phyloP scores from a whole-genome alignment of 169 alveolate genomes.

The Eimeria maxima region DNA sequence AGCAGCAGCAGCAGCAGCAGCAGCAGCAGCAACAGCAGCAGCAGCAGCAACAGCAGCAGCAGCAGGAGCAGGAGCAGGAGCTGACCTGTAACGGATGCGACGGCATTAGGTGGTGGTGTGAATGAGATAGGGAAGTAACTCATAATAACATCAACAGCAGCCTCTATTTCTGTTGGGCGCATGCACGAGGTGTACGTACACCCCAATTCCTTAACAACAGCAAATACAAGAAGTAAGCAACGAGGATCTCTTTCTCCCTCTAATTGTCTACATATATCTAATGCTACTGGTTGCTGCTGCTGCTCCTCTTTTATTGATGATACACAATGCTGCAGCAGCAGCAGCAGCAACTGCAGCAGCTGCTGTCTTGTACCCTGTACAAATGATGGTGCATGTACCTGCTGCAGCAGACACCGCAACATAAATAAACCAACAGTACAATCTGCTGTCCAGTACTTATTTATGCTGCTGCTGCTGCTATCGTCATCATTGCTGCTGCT shows the following conservation, averaged over 20 bases:
- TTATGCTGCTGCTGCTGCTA: neutral
- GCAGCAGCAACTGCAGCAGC: constrained; percentile 57
- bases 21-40: neutral
- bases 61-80: neutral
- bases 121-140: constrained; percentile 74
- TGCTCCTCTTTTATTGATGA: neutral
- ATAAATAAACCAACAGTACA: neutral
- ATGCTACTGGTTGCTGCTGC: neutral
- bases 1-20: neutral
- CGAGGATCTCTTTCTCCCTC: constrained; percentile 85
- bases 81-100: constrained; percentile 62
- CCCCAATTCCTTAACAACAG: constrained; percentile 41
- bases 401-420: constrained; percentile 43
- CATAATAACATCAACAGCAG: constrained; percentile 47
- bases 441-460: constrained; percentile 3
- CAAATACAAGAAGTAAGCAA: constrained; percentile 76
- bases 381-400: constrained; percentile 74
- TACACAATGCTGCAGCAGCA: constrained; percentile 48
- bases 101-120: constrained; percentile 72
- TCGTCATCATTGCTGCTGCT: neutral
- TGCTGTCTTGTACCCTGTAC: constrained; percentile 71
- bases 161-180: neutral
- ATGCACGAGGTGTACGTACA: neutral
- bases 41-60: neutral
- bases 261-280: constrained; percentile 51